Evolutionary conservation across 176 grass and related monocot species (phyloP), one percentile per base, ranked within the genome.

Genomic region (Carex littledalei): DNA sequence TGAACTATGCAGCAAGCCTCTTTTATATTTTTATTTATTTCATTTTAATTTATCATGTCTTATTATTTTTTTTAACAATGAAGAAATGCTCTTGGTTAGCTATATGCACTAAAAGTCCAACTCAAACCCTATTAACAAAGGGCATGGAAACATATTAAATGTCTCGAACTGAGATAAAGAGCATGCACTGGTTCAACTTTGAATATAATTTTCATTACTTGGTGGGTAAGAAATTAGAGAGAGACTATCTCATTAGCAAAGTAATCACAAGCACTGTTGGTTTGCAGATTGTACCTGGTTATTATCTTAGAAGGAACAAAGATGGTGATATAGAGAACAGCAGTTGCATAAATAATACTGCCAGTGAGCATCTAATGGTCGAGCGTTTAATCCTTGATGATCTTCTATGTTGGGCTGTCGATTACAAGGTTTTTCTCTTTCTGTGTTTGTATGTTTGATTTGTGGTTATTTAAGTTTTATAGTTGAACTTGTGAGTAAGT

Each of bases 331-430:
- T 92, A 79, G 94, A 97, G 84, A 92, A 94, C 56, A 97, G 94
- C 6, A 64, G 88, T 17, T 90, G 87, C 63, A 65, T 85, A 70
- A 97, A 97, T 85, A 92, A 97, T 92, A 97, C 94, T 74, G 92
- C 94, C 37, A 97, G 92, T 81, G 94, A 97, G 63, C 85, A 97
- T 84, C 89, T 97, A 81, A 97, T 97, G 94, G 90, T 94, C 34
- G 94, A 94, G 76, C 88, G 89, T 49, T 87, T 94, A 90, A 97
- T 97, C 29, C 86, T 97, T 32, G 94, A 97, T 79, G 94, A 97
- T 88, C 94, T 97, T 87, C 43, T 91, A 58, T 88, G 80, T 77
- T 97, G 94, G 94, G 89, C 87, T 68, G 86, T 94, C 15, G 87
- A 89, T 84, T 97, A 97, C 78, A 97, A 97, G 87, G 92, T 94